Evolutionary conservation across 192 early-diverging fungal genomes (phyloP).

Genomic region (Gryganskiella cystojenkinii): DNA sequence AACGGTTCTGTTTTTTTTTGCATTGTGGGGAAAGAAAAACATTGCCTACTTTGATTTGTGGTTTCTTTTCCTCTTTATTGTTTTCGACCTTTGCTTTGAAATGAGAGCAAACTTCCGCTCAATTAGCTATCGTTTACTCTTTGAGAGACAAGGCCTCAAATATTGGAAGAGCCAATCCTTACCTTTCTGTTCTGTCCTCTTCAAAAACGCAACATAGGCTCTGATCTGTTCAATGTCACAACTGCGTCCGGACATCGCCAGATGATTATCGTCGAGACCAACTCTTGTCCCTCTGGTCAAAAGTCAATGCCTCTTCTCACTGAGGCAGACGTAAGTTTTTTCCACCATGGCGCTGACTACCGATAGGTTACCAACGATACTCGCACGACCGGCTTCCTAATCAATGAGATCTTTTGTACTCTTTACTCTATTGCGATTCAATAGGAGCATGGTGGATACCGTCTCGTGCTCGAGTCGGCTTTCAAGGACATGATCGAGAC

Average conservation of each 20-base stretch:
- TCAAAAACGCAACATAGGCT: constrained; percentile 58
- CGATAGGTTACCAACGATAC: too few relatives aligned
- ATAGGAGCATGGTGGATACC: constrained; percentile 79
- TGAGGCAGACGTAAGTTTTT: constrained; percentile 79
- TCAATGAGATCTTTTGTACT: too few relatives aligned
- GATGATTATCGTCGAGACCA: constrained; percentile 94
- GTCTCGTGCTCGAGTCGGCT: constrained; percentile 81
- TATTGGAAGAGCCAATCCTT: background rate
- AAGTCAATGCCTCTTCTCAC: constrained; percentile 91
- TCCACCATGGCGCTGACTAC: too few relatives aligned
- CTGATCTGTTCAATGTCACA: constrained; percentile 90
- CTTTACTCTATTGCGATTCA: too few relatives aligned
- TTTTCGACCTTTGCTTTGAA: too few relatives aligned
- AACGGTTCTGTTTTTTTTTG: constrained; percentile 1
- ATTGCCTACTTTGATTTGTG: too few relatives aligned
- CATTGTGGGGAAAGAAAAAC: too few relatives aligned
- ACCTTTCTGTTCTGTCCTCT: constrained; percentile 3
- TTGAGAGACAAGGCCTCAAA: background rate
- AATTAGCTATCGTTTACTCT: too few relatives aligned
- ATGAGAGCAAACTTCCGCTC: too few relatives aligned
- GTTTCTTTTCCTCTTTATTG: too few relatives aligned
- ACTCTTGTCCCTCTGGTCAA: constrained; percentile 91
- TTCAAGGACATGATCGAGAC: constrained; percentile 76
- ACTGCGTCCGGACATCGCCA: constrained; percentile 85
- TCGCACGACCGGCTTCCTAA: too few relatives aligned